A percentile compares a stretch with the other conserved stretches of the same genome.
phyloP scores from a whole-genome alignment of 2,329 filamentous ascomycete genomes.

The Colletotrichum limetticola region DNA sequence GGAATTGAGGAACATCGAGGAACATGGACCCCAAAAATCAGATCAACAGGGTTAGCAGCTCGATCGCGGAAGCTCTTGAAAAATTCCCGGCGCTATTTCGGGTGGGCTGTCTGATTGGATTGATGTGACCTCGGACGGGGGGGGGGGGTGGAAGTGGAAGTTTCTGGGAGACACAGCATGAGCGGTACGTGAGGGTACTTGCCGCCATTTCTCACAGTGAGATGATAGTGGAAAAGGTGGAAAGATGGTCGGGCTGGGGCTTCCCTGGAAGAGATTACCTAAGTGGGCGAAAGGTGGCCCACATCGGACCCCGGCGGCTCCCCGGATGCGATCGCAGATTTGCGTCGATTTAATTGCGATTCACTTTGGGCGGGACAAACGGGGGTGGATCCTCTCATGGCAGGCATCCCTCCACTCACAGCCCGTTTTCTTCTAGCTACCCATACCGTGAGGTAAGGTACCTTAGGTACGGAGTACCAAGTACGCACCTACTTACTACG shows the following conservation, averaged over 20 bases:
- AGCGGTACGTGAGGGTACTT: neutral
- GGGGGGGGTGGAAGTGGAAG: neutral
- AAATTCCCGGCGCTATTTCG: constrained; percentile 32
- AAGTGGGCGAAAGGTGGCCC: neutral
- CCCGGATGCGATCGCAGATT: constrained; percentile 35
- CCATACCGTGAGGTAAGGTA: no score
- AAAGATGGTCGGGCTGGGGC: neutral
- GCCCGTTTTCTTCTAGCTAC: neutral
- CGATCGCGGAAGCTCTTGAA: constrained; percentile 29
- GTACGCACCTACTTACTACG: neutral
- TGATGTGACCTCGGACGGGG: constrained; percentile 1
- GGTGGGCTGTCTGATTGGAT: constrained; percentile 8
- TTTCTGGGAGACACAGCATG: neutral
- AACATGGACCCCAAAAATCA: constrained; percentile 17
- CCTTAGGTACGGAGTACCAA: no score
- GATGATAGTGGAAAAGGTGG: neutral
- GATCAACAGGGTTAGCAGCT: constrained; percentile 33
- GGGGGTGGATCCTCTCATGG: constrained; percentile 21
- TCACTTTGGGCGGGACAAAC: constrained; percentile 24
- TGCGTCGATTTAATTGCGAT: constrained; percentile 35
- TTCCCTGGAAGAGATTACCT: constrained; percentile 14
- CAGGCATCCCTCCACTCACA: constrained; percentile 9
- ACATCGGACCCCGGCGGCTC: constrained; percentile 30
- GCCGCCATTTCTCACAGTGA: neutral
- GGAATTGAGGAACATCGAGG: constrained; percentile 9